Evolutionary conservation across 345 rosid genomes (phyloP), one percentile per base, ranked within the genome.

Genomic region (Syzygium oleosum): DNA sequence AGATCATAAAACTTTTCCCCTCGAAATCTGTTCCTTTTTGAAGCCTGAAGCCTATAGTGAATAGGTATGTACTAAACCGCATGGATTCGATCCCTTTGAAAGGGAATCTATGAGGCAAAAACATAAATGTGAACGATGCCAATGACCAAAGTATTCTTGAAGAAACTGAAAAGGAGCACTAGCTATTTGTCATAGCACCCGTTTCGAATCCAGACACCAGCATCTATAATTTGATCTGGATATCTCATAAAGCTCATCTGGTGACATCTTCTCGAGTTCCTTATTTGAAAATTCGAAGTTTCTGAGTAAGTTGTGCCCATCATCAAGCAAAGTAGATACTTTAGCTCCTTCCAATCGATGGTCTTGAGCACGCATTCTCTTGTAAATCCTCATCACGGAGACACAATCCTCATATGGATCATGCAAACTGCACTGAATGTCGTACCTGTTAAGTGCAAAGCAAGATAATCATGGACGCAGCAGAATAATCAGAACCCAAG

Each of bases 361-460:
- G 84, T 92, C 91, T 87, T 92, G 95, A 41, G 86, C 88, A 65
- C 94, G 63, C 93, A 95, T 94, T 89, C 94, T 94, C 92, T 93
- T 95, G 93, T 95, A 96, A 84, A 96, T 90, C 89, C 96, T 91
- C 97, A 96, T 94, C 54, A 61, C 94, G 25, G 98, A 91, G 15
- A 94, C 93, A 73, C 93, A 92, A 90, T 96, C 98, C 89, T 95
- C 98, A 73, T 91, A 96, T 11, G 95, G 92, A 89, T 94, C 92
- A 86, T 93, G 98, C 77, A 85, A 77, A 85, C 93, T 96, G 0
- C 90, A 87, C 90, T 95, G 96, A 68, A 95, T 94, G 85, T 92
- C 92, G 85, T 94, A 94, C 86, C 98, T 96, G 90, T 65, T 38
- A 31, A 52, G 46, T 9, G 19, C 29, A 12, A n/a, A 63, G 34